A percentile compares a stretch with the other conserved stretches of the same genome.
Evolutionary conservation across 805 yeast species (phyloP).

Genomic region (Wilhelminamyces savonicus): DNA sequence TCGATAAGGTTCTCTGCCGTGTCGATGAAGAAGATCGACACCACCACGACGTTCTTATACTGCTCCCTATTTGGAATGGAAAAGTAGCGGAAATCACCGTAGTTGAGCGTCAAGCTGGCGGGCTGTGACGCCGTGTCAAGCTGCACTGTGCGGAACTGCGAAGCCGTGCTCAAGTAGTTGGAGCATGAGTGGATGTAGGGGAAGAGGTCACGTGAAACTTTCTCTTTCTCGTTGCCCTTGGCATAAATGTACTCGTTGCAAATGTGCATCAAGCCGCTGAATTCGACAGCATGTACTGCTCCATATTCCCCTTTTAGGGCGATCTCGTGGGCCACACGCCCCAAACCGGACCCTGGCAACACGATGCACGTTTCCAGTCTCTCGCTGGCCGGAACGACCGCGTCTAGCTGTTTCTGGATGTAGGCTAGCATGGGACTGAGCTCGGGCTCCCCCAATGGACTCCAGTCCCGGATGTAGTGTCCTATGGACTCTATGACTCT

Average conservation of each 20-base stretch:
- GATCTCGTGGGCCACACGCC: slow-evolving; percentile 66
- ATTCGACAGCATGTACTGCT: slow-evolving; percentile 68
- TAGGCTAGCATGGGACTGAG: slow-evolving; percentile 49
- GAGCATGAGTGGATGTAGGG: slow-evolving; percentile 57
- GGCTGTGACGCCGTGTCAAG: slow-evolving; percentile 37
- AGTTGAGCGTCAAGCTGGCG: slow-evolving; percentile 38
- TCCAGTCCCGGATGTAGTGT: slow-evolving; percentile 80
- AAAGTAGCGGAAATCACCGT: slow-evolving; percentile 63
- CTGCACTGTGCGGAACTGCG: slow-evolving; percentile 42
- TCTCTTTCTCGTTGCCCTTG: neutral
- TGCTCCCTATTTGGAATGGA: slow-evolving; percentile 17
- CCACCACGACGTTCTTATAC: slow-evolving; percentile 47
- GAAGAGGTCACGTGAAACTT: neutral
- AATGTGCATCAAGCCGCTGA: slow-evolving; percentile 67
- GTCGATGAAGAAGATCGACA: slow-evolving; percentile 77
- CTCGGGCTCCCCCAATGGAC: slow-evolving; percentile 41
- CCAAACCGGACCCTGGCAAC: slow-evolving; percentile 87
- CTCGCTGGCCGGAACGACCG: slow-evolving; percentile 21
- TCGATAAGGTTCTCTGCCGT: slow-evolving; percentile 84
- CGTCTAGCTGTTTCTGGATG: slow-evolving; percentile 37
- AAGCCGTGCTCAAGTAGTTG: slow-evolving; percentile 43
- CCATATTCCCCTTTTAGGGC: slow-evolving; percentile 25
- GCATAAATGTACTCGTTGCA: slow-evolving; percentile 55
- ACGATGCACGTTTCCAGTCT: slow-evolving; percentile 44
- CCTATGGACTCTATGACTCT: slow-evolving; percentile 64